These are phyloP conservation scores for Exophiala sp. DNA, from an alignment of 2,329 filamentous ascomycete species.

Conservation along the genomic window DNA sequence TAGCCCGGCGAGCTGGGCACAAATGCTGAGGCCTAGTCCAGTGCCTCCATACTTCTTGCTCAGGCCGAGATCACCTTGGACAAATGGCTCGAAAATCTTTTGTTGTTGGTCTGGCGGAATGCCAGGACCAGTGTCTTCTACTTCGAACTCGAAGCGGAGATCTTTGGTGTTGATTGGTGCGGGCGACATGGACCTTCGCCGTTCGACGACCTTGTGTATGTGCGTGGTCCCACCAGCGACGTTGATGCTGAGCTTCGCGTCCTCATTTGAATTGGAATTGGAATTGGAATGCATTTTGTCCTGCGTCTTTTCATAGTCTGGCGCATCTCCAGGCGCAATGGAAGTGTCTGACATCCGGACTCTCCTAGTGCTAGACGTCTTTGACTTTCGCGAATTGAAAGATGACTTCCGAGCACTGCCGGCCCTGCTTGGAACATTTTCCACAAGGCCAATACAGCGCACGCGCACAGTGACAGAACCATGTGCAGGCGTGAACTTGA, in stretches of 20 bases:
- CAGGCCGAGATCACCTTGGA: slow-evolving; percentile 84
- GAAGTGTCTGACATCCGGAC: slow-evolving; percentile 29
- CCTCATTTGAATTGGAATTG: slow-evolving; percentile 15
- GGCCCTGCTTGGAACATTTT: slow-evolving; percentile 18
- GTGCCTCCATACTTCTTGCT: slow-evolving; percentile 90
- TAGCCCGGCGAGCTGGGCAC: slow-evolving; percentile 74
- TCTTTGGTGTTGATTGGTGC: slow-evolving; percentile 62
- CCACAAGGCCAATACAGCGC: slow-evolving; percentile 53
- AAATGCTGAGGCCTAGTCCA: slow-evolving; percentile 83
- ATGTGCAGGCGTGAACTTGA: slow-evolving; percentile 81
- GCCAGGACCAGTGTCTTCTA: slow-evolving; percentile 82
- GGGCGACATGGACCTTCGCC: slow-evolving; percentile 57
- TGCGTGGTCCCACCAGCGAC: slow-evolving; percentile 56
- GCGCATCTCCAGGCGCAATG: slow-evolving; percentile 14
- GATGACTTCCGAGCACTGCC: slow-evolving; percentile 37
- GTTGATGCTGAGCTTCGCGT: slow-evolving; percentile 55
- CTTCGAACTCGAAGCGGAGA: slow-evolving; percentile 81
- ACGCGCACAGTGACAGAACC: slow-evolving; percentile 75
- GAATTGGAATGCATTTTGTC: neutral
- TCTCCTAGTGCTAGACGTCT: slow-evolving; percentile 24
- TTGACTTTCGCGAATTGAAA: slow-evolving; percentile 27
- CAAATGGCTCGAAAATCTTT: slow-evolving; percentile 88
- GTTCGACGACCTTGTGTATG: slow-evolving; percentile 45
- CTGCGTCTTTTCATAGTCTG: slow-evolving; percentile 16
- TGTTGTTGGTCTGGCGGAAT: slow-evolving; percentile 74